A percentile compares a stretch with the other conserved stretches of the same genome.
Evolutionary conservation across 164 flowering plant genomes (phyloP).

Genomic region (Malania oleifera): DNA sequence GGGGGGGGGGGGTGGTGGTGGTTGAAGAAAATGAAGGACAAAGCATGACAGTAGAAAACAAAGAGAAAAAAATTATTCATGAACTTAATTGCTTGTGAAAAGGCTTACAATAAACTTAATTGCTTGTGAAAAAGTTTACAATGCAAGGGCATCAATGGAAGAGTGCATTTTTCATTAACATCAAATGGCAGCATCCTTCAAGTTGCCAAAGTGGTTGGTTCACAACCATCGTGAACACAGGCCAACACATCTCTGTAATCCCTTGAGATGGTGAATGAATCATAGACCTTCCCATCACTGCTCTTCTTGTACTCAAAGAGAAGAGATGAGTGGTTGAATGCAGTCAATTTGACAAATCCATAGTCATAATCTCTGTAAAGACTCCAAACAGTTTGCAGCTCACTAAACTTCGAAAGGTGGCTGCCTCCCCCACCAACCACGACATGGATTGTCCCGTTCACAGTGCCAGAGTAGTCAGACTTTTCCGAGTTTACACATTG

Average conservation of each 20-base stretch:
- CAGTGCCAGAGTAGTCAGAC: background rate
- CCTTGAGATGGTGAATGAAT: background rate
- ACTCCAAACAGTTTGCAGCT: background rate
- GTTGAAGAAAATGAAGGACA: too few species aligned
- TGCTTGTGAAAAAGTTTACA: too few species aligned
- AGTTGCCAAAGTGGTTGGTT: background rate
- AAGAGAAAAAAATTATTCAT: too few species aligned
- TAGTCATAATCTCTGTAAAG: background rate
- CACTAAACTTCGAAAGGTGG: constrained; percentile 1
- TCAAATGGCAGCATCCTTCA: too few species aligned
- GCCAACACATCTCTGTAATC: background rate
- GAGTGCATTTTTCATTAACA: too few species aligned
- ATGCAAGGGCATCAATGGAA: too few species aligned
- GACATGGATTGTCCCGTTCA: background rate
- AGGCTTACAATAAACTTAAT: too few species aligned
- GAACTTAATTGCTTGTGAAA: too few species aligned
- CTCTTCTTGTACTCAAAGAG: constrained; percentile 1
- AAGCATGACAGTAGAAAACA: too few species aligned
- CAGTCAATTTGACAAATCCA: background rate
- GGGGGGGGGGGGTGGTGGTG: too few species aligned
- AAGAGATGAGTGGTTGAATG: background rate
- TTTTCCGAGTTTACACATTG: background rate
- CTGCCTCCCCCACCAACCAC: background rate
- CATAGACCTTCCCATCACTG: background rate
- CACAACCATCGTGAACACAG: background rate